A percentile compares a stretch with the other conserved stretches of the same genome.
phyloP scores from a whole-genome alignment of 768 basidiomycete genomes.

The Phaffia tasmanica region DNA sequence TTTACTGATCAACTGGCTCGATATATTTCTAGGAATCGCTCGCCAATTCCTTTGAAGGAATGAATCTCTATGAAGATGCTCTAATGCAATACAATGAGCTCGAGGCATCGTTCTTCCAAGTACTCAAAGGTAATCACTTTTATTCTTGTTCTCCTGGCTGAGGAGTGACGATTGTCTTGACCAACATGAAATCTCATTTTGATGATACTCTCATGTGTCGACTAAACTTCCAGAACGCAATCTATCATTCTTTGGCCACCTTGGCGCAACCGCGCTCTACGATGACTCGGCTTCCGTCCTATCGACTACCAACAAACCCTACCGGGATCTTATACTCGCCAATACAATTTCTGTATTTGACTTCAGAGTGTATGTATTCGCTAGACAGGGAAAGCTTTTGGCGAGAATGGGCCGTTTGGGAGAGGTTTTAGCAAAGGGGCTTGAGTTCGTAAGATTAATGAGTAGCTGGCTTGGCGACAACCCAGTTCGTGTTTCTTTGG shows the following conservation, averaged over 20 bases:
- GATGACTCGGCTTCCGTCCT: slow-evolving; percentile 76
- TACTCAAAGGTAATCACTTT: slow-evolving; percentile 35
- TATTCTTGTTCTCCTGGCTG: background rate
- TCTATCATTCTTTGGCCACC: slow-evolving; percentile 80
- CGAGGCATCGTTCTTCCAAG: slow-evolving; percentile 60
- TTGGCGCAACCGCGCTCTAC: slow-evolving; percentile 53
- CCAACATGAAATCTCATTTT: background rate
- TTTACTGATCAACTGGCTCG: background rate
- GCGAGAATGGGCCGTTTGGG: slow-evolving; percentile 55
- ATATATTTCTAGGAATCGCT: slow-evolving; percentile 64
- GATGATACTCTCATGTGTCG: background rate
- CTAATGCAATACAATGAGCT: slow-evolving; percentile 81
- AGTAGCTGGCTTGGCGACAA: slow-evolving; percentile 62
- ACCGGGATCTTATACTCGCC: slow-evolving; percentile 74
- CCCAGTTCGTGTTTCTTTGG: slow-evolving; percentile 46
- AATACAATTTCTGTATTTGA: slow-evolving; percentile 91
- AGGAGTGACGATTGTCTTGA: background rate
- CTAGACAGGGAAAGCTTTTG: slow-evolving; percentile 68
- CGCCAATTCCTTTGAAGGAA: slow-evolving; percentile 80
- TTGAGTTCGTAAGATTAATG: slow-evolving; percentile 64
- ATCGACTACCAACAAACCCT: slow-evolving; percentile 68
- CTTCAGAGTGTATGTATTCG: slow-evolving; percentile 79
- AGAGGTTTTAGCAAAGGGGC: slow-evolving; percentile 61
- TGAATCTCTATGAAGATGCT: slow-evolving; percentile 81
- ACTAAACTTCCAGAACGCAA: slow-evolving; percentile 62